These are phyloP conservation scores for sunflower (Helianthus annuus) DNA, from an alignment of 129 eudicot species.

Conservation along the genomic window HanXRQr2.0-SUNRISE NC_035442.2:174491957-174492456, in stretches of 20 bases:
- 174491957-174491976: conserved; percentile 85
- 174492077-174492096: conserved; percentile 17
- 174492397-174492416: neutral
- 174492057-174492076: neutral
- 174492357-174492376: conserved; percentile 49
- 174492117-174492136: conserved; percentile 8
- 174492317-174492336: neutral
- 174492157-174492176: neutral
- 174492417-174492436: neutral
- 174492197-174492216: neutral
- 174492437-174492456: neutral
- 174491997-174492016: conserved; percentile 62
- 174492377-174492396: conserved; percentile 15
- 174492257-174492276: conserved; percentile 16
- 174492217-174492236: neutral
- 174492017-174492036: neutral
- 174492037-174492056: neutral
- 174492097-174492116: conserved; percentile 14
- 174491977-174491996: conserved; percentile 71
- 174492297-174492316: neutral
- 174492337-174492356: neutral
- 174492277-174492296: conserved; percentile 12
- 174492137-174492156: neutral
- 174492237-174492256: conserved; percentile 1
- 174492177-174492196: neutral